phyloP scores from a whole-genome alignment of 2,329 filamentous ascomycete species.

The Rutstroemia sp. region DNA sequence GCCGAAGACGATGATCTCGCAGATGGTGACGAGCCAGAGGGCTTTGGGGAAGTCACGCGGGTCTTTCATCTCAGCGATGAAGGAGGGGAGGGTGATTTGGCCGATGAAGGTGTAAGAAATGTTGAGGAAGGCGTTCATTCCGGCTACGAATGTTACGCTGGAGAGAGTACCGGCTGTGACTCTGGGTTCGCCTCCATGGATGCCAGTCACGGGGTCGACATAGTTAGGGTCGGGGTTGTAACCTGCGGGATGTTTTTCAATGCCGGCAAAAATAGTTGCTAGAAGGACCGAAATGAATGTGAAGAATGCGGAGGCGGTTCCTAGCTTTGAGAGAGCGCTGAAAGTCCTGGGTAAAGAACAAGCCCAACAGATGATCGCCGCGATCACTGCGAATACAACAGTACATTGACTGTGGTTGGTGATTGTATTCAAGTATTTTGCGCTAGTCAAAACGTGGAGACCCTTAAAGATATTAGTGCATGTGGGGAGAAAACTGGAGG shows the following conservation, averaged over 20 bases:
- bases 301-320: constrained; percentile 73
- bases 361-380: constrained; percentile 67
- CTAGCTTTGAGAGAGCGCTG: constrained; percentile 68
- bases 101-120: constrained; percentile 96
- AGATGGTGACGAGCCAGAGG: constrained; percentile 82
- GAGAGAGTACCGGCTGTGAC: constrained; percentile 59
- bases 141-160: constrained; percentile 72
- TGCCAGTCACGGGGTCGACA: constrained; percentile 20
- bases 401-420: constrained; percentile 66
- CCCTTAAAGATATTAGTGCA: constrained; percentile 37
- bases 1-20: constrained; percentile 79
- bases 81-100: constrained; percentile 87
- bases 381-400: constrained; percentile 69
- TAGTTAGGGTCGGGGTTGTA: constrained; percentile 46
- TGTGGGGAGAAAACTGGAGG: background rate
- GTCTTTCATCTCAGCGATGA: constrained; percentile 88
- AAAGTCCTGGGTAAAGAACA: constrained; percentile 84
- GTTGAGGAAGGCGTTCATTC: constrained; percentile 85
- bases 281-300: constrained; percentile 85
- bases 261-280: constrained; percentile 72
- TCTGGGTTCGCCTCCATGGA: constrained; percentile 49
- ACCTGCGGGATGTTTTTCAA: constrained; percentile 65
- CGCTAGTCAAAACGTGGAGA: constrained; percentile 75
- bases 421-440: constrained; percentile 88
- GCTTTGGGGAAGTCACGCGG: constrained; percentile 85